Evolutionary conservation across 306 rosid genomes (phyloP).

Genomic region (Prinsepia uniflora): DNA sequence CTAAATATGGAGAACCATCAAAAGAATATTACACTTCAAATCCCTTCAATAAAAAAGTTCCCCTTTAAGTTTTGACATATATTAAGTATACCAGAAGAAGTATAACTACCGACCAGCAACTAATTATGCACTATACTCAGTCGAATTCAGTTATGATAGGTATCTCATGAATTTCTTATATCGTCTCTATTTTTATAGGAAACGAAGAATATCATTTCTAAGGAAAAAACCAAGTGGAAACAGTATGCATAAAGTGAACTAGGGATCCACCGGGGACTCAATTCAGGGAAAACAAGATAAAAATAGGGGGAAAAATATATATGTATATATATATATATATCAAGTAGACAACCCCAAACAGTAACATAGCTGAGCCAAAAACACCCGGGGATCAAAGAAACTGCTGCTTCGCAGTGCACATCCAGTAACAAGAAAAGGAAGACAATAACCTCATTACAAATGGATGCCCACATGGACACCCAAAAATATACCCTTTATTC

Average conservation of each 20-base stretch:
- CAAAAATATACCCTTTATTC: background rate
- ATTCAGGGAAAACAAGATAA: background rate
- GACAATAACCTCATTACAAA: background rate
- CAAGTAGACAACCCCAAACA: background rate
- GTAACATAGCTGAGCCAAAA: background rate
- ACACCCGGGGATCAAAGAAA: background rate
- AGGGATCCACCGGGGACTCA: background rate
- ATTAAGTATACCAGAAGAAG: background rate
- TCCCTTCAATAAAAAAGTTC: background rate
- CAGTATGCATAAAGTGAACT: background rate
- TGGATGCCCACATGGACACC: background rate
- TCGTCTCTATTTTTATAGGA: background rate
- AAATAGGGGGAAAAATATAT: background rate
- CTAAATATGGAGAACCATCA: background rate
- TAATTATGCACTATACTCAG: background rate
- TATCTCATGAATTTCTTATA: background rate
- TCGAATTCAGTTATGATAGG: background rate
- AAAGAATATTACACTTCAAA: background rate
- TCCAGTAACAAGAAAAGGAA: background rate
- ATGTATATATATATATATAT: too few relatives aligned
- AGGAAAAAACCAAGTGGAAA: background rate
- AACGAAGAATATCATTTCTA: too few relatives aligned
- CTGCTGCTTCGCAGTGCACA: background rate
- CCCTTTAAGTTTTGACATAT: background rate
- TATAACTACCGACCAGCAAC: background rate